phyloP scores from a whole-genome alignment of 2,329 filamentous ascomycete species.

The Fonsecaea nubica region DNA sequence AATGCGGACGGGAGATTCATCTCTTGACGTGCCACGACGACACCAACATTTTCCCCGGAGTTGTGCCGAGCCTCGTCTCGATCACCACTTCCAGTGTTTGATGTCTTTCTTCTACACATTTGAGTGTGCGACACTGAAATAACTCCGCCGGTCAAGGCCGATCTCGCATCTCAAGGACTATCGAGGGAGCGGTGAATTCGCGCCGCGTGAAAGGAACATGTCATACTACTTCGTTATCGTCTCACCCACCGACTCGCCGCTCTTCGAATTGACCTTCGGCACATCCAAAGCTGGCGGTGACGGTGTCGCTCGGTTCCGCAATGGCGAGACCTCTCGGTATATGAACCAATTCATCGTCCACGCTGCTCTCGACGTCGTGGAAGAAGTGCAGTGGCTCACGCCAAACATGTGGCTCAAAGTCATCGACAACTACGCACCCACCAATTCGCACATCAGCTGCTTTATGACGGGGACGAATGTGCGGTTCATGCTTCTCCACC shows the following conservation, averaged over 20 bases:
- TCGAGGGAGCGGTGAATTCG: neutral
- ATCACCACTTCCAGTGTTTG: neutral
- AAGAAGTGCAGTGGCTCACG: constrained; percentile 92
- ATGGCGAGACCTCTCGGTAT: constrained; percentile 77
- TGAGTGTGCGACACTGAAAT: neutral
- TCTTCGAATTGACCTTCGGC: constrained; percentile 97
- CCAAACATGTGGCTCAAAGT: constrained; percentile 94
- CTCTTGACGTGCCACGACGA: neutral
- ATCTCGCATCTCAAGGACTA: neutral
- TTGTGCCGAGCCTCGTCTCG: neutral
- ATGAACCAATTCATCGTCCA: constrained; percentile 98
- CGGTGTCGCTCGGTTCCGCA: constrained; percentile 83
- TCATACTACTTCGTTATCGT: constrained; percentile 99
- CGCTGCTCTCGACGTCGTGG: constrained; percentile 89
- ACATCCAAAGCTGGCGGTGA: constrained; percentile 96
- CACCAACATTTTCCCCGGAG: neutral
- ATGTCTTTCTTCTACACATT: neutral
- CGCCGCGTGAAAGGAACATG: constrained; percentile 61
- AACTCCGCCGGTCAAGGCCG: neutral
- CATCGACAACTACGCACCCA: constrained; percentile 86
- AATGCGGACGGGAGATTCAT: neutral
- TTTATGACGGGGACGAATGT: constrained; percentile 92
- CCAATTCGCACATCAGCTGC: constrained; percentile 88
- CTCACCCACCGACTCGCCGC: constrained; percentile 90
- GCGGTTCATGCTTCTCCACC: constrained; percentile 92